Percentiles rank a stretch among this genome's conserved stretches.
phyloP scores from a whole-genome alignment of 2,329 filamentous ascomycete species.

The Hypomyces perniciosus region DNA sequence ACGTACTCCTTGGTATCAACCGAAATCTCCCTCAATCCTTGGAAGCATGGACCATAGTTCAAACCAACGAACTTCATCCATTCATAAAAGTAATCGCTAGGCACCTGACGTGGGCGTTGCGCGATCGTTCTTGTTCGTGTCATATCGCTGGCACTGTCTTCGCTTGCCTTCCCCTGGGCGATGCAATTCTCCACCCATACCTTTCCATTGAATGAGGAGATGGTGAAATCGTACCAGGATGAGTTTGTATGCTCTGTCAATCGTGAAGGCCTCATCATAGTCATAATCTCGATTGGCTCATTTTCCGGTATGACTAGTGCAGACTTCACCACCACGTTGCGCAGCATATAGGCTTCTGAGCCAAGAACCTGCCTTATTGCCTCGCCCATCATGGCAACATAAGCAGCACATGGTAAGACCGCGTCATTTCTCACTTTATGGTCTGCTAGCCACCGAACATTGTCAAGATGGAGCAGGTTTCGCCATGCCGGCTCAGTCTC shows the following conservation, averaged over 20 bases:
- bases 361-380: constrained; percentile 23
- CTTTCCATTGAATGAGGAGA: constrained; percentile 19
- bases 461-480: constrained; percentile 30
- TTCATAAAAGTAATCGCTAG: constrained; percentile 3
- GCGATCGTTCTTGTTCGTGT: no score
- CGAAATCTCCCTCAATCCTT: constrained; percentile 11
- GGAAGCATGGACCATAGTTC: constrained; percentile 12
- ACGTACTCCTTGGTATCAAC: constrained; percentile 1
- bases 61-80: constrained; percentile 7
- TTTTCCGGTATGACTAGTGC: constrained; percentile 8
- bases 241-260: constrained; percentile 4
- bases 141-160: no score
- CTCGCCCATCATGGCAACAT: constrained; percentile 37
- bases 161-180: constrained; percentile 14
- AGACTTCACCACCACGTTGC: constrained; percentile 9
- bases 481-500: constrained; percentile 31
- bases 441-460: constrained; percentile 39
- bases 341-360: constrained; percentile 1
- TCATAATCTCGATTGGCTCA: constrained; percentile 12
- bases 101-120: constrained; percentile 2
- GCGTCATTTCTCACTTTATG: constrained; percentile 34
- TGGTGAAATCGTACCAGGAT: neutral
- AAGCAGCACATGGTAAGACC: constrained; percentile 39
- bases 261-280: constrained; percentile 5
- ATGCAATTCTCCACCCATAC: constrained; percentile 25